A percentile compares a stretch with the other conserved stretches of the same genome.
phyloP scores from a whole-genome alignment of 805 yeast species.

The Lipomyces lipofer region DNA sequence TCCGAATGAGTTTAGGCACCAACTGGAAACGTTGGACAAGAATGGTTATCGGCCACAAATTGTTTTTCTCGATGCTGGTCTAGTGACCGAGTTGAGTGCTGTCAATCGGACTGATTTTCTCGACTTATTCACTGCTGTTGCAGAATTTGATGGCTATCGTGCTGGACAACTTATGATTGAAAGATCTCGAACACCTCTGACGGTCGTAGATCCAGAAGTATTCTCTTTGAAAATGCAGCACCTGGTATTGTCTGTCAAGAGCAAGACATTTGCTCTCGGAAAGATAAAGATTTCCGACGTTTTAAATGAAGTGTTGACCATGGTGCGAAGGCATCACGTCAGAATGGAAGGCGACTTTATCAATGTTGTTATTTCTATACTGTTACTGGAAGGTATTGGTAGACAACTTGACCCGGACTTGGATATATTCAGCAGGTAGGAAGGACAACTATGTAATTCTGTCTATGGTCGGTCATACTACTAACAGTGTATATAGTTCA shows the following conservation, averaged over 20 bases:
- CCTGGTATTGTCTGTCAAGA: conserved; percentile 75
- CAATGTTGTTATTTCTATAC: conserved; percentile 90
- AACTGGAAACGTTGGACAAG: conserved; percentile 49
- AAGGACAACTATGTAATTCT: no score
- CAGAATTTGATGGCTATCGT: conserved; percentile 87
- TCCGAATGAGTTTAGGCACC: conserved; percentile 26
- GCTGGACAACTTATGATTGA: conserved; percentile 97
- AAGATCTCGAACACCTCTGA: conserved; percentile 90
- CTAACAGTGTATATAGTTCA: conserved; percentile 50
- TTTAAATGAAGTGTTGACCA: conserved; percentile 77
- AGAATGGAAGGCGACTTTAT: conserved; percentile 97
- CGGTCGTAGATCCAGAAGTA: conserved; percentile 78
- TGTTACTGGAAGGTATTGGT: conserved; percentile 91
- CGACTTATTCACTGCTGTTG: conserved; percentile 82
- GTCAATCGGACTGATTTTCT: conserved; percentile 79
- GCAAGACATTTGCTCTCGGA: conserved; percentile 88
- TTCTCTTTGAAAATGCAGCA: conserved; percentile 86
- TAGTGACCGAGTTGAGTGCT: conserved; percentile 84
- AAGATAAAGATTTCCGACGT: conserved; percentile 89
- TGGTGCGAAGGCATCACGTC: conserved; percentile 94
- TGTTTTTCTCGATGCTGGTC: conserved; percentile 89
- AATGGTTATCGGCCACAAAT: conserved; percentile 78
- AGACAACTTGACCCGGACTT: conserved; percentile 89
- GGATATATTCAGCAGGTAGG: conserved; percentile 94
- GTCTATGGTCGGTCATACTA: no score